Conservation (phyloP, 75 land plant species). For the Azolla pinnata region DNA sequence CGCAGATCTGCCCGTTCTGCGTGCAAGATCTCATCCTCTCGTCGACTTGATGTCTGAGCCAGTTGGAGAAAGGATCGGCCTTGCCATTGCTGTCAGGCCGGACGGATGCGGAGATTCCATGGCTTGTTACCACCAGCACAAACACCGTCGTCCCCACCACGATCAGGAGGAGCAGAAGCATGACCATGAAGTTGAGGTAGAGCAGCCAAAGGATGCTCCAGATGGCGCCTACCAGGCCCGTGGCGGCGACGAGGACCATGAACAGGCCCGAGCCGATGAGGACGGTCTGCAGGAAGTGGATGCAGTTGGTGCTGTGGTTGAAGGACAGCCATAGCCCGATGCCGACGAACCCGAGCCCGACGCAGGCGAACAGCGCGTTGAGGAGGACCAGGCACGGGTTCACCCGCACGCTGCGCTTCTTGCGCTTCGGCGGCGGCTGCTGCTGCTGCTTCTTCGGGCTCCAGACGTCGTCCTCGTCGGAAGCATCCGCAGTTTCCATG, state of each 20-base stretch:
- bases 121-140: constrained; percentile 38
- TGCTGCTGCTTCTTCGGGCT: too few species aligned
- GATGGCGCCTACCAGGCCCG: constrained; percentile 46
- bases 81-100: constrained; percentile 27
- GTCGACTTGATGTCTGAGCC: constrained; percentile 44
- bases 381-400: constrained; percentile 4
- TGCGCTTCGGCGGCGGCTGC: too few species aligned
- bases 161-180: constrained; percentile 39
- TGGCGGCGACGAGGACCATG: constrained; percentile 30
- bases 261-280: constrained; percentile 40
- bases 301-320: constrained; percentile 33
- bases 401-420: neutral
- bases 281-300: constrained; percentile 40
- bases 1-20: constrained; percentile 35
- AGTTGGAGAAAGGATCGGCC: constrained; percentile 46
- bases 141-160: constrained; percentile 36
- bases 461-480: too few species aligned
- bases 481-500: too few species aligned
- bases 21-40: constrained; percentile 26
- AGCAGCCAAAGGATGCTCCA: constrained; percentile 37
- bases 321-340: constrained; percentile 49
- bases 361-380: neutral
- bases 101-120: constrained; percentile 11
- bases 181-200: constrained; percentile 33
- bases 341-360: constrained; percentile 21